A percentile compares a stretch with the other conserved stretches of the same genome.
These are phyloP conservation scores for Exophiala calicioides DNA, from an alignment of 2,329 filamentous ascomycete species.

Conservation along the genomic window DNA sequence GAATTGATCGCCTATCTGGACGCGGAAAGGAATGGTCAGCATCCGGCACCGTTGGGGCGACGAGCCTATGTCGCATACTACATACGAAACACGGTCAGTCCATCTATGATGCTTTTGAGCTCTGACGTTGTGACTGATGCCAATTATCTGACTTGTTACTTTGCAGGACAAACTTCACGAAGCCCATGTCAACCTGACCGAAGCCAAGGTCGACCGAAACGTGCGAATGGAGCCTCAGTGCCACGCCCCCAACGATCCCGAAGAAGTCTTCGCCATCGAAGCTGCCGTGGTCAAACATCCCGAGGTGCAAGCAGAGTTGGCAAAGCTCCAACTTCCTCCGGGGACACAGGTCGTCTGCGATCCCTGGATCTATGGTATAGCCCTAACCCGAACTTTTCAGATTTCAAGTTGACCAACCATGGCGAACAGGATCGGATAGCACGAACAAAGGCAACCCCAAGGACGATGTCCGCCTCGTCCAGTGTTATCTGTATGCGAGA, in stretches of 20 bases:
- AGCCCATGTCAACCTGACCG: slow-evolving; percentile 54
- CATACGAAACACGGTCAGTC: too few relatives aligned
- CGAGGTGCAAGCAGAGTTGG: slow-evolving; percentile 59
- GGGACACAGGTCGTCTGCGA: slow-evolving; percentile 60
- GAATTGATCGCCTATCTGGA: too few relatives aligned
- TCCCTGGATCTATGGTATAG: slow-evolving; percentile 69
- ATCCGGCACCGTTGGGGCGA: too few relatives aligned
- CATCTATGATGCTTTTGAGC: too few relatives aligned
- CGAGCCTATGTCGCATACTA: too few relatives aligned
- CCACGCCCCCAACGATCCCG: slow-evolving; percentile 60
- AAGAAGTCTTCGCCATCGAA: slow-evolving; percentile 62
- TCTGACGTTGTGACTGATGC: too few relatives aligned
- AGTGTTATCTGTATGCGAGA: slow-evolving; percentile 67
- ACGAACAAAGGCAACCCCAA: slow-evolving; percentile 53
- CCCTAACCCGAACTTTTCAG: background rate
- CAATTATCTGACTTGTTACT: too few relatives aligned
- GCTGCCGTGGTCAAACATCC: slow-evolving; percentile 57
- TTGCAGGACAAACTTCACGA: slow-evolving; percentile 60
- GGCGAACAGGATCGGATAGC: slow-evolving; percentile 52
- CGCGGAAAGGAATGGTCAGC: too few relatives aligned
- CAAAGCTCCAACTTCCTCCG: slow-evolving; percentile 60
- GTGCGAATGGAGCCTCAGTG: slow-evolving; percentile 52
- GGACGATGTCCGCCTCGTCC: slow-evolving; percentile 66
- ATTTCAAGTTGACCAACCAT: background rate
- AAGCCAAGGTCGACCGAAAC: slow-evolving; percentile 53